Evolutionary conservation across 257 asterid species (phyloP).

Genomic region (Gentiana straminea): DNA sequence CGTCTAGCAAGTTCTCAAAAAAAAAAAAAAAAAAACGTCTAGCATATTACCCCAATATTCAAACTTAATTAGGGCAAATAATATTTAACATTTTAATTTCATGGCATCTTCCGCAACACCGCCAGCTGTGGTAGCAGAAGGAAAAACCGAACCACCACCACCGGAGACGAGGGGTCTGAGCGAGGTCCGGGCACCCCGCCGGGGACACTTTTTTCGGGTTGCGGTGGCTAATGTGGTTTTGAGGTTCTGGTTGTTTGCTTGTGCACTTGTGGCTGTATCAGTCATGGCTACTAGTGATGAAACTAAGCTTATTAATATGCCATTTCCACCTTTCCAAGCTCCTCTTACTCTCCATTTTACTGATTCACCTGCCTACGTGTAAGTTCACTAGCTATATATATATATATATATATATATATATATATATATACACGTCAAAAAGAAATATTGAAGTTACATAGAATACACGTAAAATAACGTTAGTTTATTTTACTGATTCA

Average conservation of each 20-base stretch:
- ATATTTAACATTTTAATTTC: too few species aligned
- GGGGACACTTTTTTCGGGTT: conserved; percentile 7
- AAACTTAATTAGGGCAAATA: too few species aligned
- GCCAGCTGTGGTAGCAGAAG: conserved; percentile 5
- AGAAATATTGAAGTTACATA: too few species aligned
- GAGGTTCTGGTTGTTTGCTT: conserved; percentile 51
- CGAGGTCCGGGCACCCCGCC: not conserved
- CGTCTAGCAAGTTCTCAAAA: too few species aligned
- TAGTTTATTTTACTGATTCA: too few species aligned
- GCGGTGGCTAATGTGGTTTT: conserved; percentile 37
- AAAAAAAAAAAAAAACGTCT: too few species aligned
- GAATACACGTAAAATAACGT: too few species aligned
- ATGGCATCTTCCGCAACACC: not conserved
- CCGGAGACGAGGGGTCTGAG: conserved; percentile 17
- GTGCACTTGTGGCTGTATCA: conserved; percentile 42
- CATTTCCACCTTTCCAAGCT: conserved; percentile 31
- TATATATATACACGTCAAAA: too few species aligned
- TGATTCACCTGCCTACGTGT: conserved; percentile 73
- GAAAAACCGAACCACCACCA: not conserved
- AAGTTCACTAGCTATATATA: conserved; percentile 14
- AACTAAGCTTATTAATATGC: conserved; percentile 19
- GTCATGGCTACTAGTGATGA: conserved; percentile 60
- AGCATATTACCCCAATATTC: too few species aligned
- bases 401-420: too few species aligned
- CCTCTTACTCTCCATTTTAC: conserved; percentile 36